Evolutionary conservation across 495 filamentous ascomycete genomes (phyloP).

Genomic region (Penicillium lagena): DNA sequence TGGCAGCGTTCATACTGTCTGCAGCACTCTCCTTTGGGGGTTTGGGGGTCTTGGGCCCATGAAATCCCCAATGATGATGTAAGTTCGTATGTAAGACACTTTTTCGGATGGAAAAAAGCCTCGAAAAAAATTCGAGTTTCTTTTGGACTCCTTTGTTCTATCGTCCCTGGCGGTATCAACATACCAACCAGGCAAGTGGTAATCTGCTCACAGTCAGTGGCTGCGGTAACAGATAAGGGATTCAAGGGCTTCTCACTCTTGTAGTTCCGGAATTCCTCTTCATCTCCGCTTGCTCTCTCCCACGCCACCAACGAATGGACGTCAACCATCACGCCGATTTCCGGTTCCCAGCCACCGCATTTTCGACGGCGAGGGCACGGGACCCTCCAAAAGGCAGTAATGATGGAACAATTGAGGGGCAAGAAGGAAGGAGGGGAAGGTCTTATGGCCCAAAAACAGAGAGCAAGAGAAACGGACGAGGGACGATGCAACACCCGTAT

Average conservation of each 20-base stretch:
- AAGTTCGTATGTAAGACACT: constrained; percentile 7
- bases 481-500: not conserved
- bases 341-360: constrained; percentile 34
- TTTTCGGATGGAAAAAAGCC: not conserved
- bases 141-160: not conserved
- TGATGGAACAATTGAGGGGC: constrained; percentile 1
- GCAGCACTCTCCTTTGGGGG: too few species aligned
- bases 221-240: too few species aligned
- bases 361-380: constrained; percentile 5
- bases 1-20: constrained; percentile 2
- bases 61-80: constrained; percentile 13
- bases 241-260: too few species aligned
- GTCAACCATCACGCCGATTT: constrained; percentile 9
- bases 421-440: constrained; percentile 1
- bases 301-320: constrained; percentile 11
- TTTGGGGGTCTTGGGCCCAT: constrained; percentile 11
- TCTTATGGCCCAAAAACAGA: not conserved
- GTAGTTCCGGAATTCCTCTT: constrained; percentile 2
- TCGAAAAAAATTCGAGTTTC: not conserved
- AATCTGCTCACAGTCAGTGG: not conserved
- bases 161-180: too few species aligned
- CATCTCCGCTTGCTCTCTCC: constrained; percentile 7
- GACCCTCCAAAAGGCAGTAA: constrained; percentile 1
- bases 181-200: not conserved
- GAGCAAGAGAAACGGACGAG: constrained; percentile 11